Evolutionary conservation across 2,329 filamentous ascomycete genomes (phyloP), one percentile per base, ranked within the genome.

Genomic region (Rhynchosporium agropyri): DNA sequence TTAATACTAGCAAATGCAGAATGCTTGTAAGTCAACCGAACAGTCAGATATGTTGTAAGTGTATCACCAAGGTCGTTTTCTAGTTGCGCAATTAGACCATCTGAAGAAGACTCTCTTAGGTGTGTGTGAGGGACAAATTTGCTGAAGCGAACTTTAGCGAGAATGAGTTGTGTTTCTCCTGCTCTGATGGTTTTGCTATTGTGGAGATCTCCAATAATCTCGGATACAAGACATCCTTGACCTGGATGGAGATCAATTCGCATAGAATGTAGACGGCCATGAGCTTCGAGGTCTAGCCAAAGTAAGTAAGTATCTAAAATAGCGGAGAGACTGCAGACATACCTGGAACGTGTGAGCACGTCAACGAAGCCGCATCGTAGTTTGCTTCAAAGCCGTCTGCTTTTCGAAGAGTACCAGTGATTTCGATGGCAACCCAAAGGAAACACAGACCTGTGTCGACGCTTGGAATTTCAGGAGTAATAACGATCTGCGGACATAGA

Each of bases 11-110:
- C 78, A 69, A 87, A 86, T 0, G 79, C 81, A 0, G 85, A 84
- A 68, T 88, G 84, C 2, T 77, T 77, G 68, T 87, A 88, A 6
- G 76, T 80, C 7, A 88, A 67, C 26, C 76, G 76, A 15, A 87
- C 76, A 3, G 78, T 78, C 56, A 87, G 73, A 66, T 84, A 87
- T 40, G 80, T 77, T 15, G 77, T 77, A 26, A 73, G 73, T 3
- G 76, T 76, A 58, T 78, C 76, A 36, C 84, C 83, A 2, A 88
- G 79, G 61, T 86, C 80, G 36, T 77, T 75, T 69, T 88, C 83
- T 10, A 88, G 76, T 62, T 87, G 83, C 29, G 83, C 79, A 15
- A 89, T 84, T 38, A 88, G 75, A 46, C 83, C 78, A 12, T 87
- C 83, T 0, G 84, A 81, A 45, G 76, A 79, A 20, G 55, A 51